Base-by-base conservation (phyloP, 164 flowering plant species). In the Stephania cephalantha region DNA sequence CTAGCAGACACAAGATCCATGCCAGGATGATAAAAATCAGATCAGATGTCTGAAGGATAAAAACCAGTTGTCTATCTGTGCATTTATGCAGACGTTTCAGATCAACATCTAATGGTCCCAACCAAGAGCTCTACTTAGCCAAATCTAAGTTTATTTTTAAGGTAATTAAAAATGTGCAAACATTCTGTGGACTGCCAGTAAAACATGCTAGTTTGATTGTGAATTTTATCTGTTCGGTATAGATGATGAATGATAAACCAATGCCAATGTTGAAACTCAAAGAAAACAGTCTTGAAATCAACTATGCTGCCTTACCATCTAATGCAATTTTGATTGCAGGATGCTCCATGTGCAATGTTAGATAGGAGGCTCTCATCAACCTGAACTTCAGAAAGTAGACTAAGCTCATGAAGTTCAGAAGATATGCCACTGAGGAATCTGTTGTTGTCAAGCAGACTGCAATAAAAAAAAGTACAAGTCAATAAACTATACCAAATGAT, bases 401-500 rank as follows among this genome's bases (percentile, higher is more conserved):
- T 70, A 61, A 85, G 83, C 73, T 82, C 75, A 69, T 82, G 53
- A 74, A 83, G 76, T 76, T 86, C 88, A 74, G 90, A 85, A 75
- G 87, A 72, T 52, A 77, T 86, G 81, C 73, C 61, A 46, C 66
- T 81, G 31, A 88, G 81, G 77, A 78, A 82, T 29, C 78, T 63
- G 70, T 89, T 91, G 79, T 87, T 85, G 79, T 86, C 89, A 65
- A 88, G 78, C 48, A 84, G 76, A 29, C 96, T 91, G 88, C 83
- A 84, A 48, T 22, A 42, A 6, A 20, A 58, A n/a, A 58, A 17
- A n/a, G 65, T 15, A 9, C 7, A 12, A 30, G 17, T 65, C 31
- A 65, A 53, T 29, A 20, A 82, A 72, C 3, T 68, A 68, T 17
- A 48, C 44, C 48, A 58, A 79, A 73, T 31, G 70, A 45, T 72